A percentile compares a stretch with the other conserved stretches of the same genome.
Conservation (phyloP, 345 rosid genomes). For the Alliaria petiolata region DNA sequence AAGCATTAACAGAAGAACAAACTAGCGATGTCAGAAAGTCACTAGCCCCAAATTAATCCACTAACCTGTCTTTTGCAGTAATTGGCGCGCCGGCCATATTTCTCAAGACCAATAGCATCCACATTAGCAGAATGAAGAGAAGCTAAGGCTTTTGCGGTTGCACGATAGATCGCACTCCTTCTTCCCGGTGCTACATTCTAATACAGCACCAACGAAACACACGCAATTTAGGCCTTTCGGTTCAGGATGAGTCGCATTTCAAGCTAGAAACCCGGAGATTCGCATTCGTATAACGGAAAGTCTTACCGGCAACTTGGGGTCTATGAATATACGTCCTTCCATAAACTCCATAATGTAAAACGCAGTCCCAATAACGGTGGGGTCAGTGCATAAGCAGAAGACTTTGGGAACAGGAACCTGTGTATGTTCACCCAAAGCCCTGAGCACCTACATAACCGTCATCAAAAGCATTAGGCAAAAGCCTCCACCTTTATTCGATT, state of each 20-base stretch:
- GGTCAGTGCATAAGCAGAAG: slow-evolving; percentile 71
- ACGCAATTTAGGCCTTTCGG: not conserved
- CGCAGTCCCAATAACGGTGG: slow-evolving; percentile 68
- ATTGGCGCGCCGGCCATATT: slow-evolving; percentile 70
- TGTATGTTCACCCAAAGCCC: slow-evolving; percentile 71
- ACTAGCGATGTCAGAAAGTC: not conserved
- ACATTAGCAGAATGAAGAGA: slow-evolving; percentile 72
- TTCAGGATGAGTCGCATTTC: not conserved
- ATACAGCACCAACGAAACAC: no score
- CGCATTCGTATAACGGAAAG: not conserved
- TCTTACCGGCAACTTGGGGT: slow-evolving; percentile 64
- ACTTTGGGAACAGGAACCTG: slow-evolving; percentile 83
- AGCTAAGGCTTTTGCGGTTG: slow-evolving; percentile 73
- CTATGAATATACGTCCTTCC: slow-evolving; percentile 85
- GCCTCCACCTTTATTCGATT: slow-evolving; percentile 11
- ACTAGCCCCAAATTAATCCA: not conserved
- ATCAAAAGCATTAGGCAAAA: no score
- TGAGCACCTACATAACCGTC: slow-evolving; percentile 54
- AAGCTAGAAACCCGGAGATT: no score
- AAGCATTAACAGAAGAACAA: not conserved
- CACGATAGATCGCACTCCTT: slow-evolving; percentile 64
- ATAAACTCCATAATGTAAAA: slow-evolving; percentile 96
- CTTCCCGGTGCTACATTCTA: slow-evolving; percentile 63
- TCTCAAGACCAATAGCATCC: slow-evolving; percentile 74
- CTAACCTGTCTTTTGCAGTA: slow-evolving; percentile 86